phyloP scores from a whole-genome alignment of 129 eudicot species.

The carrot (Daucus carota) region DH1_v3.0 NC_030385.2:27232501-27233000 shows the following conservation, averaged over 20 bases:
- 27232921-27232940: conserved; percentile 40
- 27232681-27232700: conserved; percentile 50
- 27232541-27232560: conserved; percentile 51
- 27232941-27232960: conserved; percentile 62
- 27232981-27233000: background rate
- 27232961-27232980: no score
- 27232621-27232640: conserved; percentile 65
- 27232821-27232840: conserved; percentile 30
- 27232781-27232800: conserved; percentile 41
- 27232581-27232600: conserved; percentile 87
- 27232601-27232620: conserved; percentile 85
- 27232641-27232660: conserved; percentile 69
- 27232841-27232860: conserved; percentile 23
- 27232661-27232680: conserved; percentile 85
- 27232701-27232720: conserved; percentile 70
- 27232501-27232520: conserved; percentile 48
- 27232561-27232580: conserved; percentile 65
- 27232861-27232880: conserved; percentile 62
- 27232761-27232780: conserved; percentile 35
- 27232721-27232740: conserved; percentile 78
- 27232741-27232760: conserved; percentile 60
- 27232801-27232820: conserved; percentile 40
- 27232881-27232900: conserved; percentile 15
- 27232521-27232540: conserved; percentile 40
- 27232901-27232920: conserved; percentile 39